A percentile compares a stretch with the other conserved stretches of the same genome.
These are phyloP conservation scores for Colletotrichum sp. DNA, from an alignment of 2,329 filamentous ascomycete genomes.

Conservation along the genomic window DNA sequence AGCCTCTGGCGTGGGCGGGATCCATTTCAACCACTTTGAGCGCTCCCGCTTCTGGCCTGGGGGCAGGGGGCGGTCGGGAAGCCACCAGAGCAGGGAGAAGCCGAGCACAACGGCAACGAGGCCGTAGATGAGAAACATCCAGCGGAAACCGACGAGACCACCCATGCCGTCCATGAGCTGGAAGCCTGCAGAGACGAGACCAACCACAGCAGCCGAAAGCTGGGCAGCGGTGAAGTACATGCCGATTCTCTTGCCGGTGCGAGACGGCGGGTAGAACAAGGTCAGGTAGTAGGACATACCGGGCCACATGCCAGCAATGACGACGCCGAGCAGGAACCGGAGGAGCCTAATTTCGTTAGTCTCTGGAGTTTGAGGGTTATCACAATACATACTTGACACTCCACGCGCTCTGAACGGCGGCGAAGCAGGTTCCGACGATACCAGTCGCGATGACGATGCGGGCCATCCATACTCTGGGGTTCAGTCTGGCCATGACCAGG, in stretches of 20 bases:
- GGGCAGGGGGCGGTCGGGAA: slow-evolving; percentile 80
- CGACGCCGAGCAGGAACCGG: slow-evolving; percentile 81
- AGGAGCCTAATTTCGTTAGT: slow-evolving; percentile 58
- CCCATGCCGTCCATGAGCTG: slow-evolving; percentile 84
- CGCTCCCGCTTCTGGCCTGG: slow-evolving; percentile 67
- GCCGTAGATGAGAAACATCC: slow-evolving; percentile 93
- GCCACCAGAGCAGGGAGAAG: slow-evolving; percentile 82
- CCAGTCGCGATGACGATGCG: slow-evolving; percentile 89
- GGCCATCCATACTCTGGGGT: slow-evolving; percentile 89
- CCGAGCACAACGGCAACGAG: slow-evolving; percentile 76
- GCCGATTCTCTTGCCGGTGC: slow-evolving; percentile 86
- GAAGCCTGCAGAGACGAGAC: slow-evolving; percentile 88
- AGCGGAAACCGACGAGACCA: slow-evolving; percentile 82
- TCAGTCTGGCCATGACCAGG: slow-evolving; percentile 83
- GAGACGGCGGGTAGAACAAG: slow-evolving; percentile 86
- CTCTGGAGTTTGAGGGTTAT: slow-evolving; percentile 14
- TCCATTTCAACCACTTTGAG: slow-evolving; percentile 62
- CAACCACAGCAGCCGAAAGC: slow-evolving; percentile 86
- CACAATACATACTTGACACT: slow-evolving; percentile 70
- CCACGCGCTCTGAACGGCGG: slow-evolving; percentile 82
- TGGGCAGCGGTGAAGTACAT: slow-evolving; percentile 90
- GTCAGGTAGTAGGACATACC: slow-evolving; percentile 94
- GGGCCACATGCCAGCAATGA: slow-evolving; percentile 94
- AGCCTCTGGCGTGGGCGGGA: slow-evolving; percentile 73
- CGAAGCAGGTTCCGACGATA: slow-evolving; percentile 82